phyloP scores from a whole-genome alignment of 768 basidiomycete genomes.

The Dendrothele bispora region DNA sequence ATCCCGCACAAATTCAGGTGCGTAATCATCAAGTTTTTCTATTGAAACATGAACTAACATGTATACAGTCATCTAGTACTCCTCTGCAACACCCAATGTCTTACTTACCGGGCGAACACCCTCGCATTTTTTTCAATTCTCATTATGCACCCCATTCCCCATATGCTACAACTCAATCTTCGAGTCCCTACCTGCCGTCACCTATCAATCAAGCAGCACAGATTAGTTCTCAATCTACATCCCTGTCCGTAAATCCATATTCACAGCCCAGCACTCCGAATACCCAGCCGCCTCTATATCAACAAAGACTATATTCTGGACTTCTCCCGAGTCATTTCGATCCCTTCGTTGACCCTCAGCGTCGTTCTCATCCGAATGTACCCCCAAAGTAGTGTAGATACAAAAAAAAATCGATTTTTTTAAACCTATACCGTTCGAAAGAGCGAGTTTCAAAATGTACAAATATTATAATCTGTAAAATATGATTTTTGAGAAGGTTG shows the following conservation, averaged over 20 bases:
- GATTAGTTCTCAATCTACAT: not conserved
- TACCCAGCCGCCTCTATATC: not conserved
- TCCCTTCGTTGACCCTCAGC: not conserved
- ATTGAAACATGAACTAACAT: too few species aligned
- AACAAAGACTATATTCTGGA: not conserved
- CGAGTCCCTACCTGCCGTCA: too few species aligned
- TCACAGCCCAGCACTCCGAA: not conserved
- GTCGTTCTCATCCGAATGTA: not conserved
- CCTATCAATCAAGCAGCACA: too few species aligned
- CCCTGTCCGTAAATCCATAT: not conserved
- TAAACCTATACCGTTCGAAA: not conserved
- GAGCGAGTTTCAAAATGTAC: not conserved
- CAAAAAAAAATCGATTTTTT: not conserved
- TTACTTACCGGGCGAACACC: too few species aligned
- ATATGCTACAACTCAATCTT: too few species aligned
- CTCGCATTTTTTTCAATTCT: too few species aligned
- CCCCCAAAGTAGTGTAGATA: not conserved
- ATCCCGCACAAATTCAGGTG: not conserved
- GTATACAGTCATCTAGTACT: too few species aligned
- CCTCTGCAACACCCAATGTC: too few species aligned
- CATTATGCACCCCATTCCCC: too few species aligned
- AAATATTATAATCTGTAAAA: not conserved
- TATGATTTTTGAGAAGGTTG: not conserved
- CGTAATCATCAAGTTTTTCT: not conserved
- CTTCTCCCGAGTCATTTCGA: not conserved